Base-by-base conservation (phyloP, 768 basidiomycete genomes). In the Psilocybe sp. region DNA sequence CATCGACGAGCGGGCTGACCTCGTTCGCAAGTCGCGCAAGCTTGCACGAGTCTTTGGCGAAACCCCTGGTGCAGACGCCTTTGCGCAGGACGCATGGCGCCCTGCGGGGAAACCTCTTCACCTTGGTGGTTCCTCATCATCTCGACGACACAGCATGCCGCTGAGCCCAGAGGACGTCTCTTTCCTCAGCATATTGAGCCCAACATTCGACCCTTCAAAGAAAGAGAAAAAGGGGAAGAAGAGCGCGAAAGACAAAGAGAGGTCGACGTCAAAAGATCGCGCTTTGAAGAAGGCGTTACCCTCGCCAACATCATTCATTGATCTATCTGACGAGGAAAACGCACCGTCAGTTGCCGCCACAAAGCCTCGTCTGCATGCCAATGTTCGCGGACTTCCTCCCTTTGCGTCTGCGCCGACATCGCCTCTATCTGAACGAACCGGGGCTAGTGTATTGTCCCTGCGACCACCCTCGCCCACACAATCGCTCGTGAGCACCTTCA, bases 21-120 rank as follows among this genome's bases (percentile, higher is more conserved):
- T 86, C 49, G 72, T 92, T 31, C 75, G 81, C 47, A 86, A 84
- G 57, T 80, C 83, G 44, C 82, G 85, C 59, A 93, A 93, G 65
- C 78, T 92, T 42, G 75, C 85, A n/a, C 84, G 85, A 54, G 69
- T 92, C n/a, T 84, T 92, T 47, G 90, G 90, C 37, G 76, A 81
- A 64, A 80, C 75, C 3, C 87, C 85, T 3, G 75, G 70, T 5
- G 69, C 73, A 4, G 77, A 78, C 9, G 68, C 64, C 5, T 56
- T 75, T 45, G 54, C 64, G 49, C 74, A 60, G 59, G 68, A 63
- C 43, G 42, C 44, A 36, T 55, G 55, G 15, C 46, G 34, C 46
- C 19, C 42, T 36, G 28, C 33, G 14, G 31, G 23, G 23, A 28
- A 69, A 5, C 64, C 65, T 11, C 65, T 68, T 20, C 59, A 60